phyloP scores from a whole-genome alignment of 495 filamentous ascomycete genomes.

The Jackrogersella multiformis region DNA sequence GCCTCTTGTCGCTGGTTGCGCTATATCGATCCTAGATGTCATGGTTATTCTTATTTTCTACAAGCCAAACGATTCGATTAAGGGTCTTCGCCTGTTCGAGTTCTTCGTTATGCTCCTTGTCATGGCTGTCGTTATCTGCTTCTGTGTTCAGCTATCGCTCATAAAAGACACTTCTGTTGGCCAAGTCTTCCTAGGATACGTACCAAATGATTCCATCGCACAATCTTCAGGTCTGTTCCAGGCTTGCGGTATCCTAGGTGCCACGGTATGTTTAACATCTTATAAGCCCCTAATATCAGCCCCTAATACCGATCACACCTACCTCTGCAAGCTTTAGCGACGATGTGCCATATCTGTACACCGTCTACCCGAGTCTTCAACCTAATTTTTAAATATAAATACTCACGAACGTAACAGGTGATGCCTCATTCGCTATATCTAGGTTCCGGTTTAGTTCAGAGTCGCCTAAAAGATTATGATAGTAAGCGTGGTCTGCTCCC shows the following conservation, averaged over 20 bases:
- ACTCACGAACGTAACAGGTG: slow-evolving; percentile 49
- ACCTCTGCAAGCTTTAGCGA: background rate
- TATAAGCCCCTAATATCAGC: background rate
- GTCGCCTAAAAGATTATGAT: slow-evolving; percentile 83
- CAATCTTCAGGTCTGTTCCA: slow-evolving; percentile 77
- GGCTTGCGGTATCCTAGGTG: slow-evolving; percentile 90
- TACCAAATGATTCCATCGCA: slow-evolving; percentile 80
- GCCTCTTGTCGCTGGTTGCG: slow-evolving; percentile 86
- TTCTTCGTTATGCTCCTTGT: slow-evolving; percentile 81
- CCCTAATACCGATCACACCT: background rate
- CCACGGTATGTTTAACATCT: slow-evolving; percentile 63
- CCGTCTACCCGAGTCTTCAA: no score
- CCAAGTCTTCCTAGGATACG: slow-evolving; percentile 83
- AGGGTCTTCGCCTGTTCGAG: slow-evolving; percentile 79
- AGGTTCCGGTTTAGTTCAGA: slow-evolving; percentile 87
- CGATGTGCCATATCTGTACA: background rate
- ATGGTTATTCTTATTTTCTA: slow-evolving; percentile 89
- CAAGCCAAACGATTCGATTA: slow-evolving; percentile 76
- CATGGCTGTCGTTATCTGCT: slow-evolving; percentile 86
- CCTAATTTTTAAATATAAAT: background rate
- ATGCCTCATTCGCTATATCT: slow-evolving; percentile 94
- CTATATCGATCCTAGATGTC: slow-evolving; percentile 84
- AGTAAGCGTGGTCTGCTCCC: slow-evolving; percentile 65
- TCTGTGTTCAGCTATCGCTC: slow-evolving; percentile 86
- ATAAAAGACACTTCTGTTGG: slow-evolving; percentile 74